These are phyloP conservation scores for Pulveroboletus sp. DNA, from an alignment of 1,284 basidiomycete species.

Conservation along the genomic window DNA sequence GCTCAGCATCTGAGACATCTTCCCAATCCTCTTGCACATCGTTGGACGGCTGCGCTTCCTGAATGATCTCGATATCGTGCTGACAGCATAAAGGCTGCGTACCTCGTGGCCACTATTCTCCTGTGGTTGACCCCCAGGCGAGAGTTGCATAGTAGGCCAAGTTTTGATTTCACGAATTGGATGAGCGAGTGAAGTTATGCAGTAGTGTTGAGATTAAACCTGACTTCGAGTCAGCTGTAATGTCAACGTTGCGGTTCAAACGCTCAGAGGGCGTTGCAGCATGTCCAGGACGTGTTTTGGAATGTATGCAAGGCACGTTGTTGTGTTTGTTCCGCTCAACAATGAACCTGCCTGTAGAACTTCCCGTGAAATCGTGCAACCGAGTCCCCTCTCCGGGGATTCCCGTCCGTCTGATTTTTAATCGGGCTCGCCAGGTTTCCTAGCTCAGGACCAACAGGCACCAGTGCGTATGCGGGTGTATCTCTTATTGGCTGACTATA, in stretches of 20 bases:
- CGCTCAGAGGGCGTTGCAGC: no score
- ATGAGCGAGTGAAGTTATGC: neutral
- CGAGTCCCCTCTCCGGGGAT: no score
- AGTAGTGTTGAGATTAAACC: neutral
- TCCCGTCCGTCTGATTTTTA: no score
- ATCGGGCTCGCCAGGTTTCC: no score
- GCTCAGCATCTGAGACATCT: slow-evolving; percentile 24
- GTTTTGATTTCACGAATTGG: neutral
- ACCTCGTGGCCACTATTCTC: slow-evolving; percentile 13
- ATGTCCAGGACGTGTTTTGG: neutral
- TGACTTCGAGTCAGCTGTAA: neutral
- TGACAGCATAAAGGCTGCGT: neutral
- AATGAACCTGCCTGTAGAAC: neutral
- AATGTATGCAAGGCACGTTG: neutral
- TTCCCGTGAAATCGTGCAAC: no score
- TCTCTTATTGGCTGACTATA: neutral
- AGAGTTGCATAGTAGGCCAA: slow-evolving; percentile 4
- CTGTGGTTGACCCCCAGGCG: neutral
- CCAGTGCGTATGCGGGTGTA: neutral
- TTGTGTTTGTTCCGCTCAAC: neutral
- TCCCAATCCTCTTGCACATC: slow-evolving; percentile 28
- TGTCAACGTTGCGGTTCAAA: no score
- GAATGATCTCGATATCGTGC: neutral
- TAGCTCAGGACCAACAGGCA: no score
- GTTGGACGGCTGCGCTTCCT: slow-evolving; percentile 9